Conservation (phyloP, 2,329 filamentous ascomycete species). For the Ophiocordyceps camponoti-leonardi region DNA sequence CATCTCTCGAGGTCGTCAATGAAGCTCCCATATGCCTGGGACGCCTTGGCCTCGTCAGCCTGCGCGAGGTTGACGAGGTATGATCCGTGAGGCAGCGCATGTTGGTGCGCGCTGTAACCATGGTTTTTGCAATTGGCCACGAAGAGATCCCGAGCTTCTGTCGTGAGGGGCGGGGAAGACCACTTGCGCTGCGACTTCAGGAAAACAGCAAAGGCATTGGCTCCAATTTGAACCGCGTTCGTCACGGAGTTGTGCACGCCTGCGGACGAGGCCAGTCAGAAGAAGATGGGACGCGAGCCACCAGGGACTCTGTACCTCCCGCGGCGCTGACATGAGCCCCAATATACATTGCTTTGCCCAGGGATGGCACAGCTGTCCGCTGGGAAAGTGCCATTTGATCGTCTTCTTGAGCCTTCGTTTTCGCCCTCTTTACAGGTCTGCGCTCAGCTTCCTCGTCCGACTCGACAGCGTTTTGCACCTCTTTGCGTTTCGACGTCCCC, state of each 20-base stretch:
- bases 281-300: too few relatives aligned
- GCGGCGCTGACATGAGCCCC: conserved; percentile 86
- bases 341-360: conserved; percentile 60
- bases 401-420: conserved; percentile 16
- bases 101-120: conserved; percentile 51
- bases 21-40: conserved; percentile 74
- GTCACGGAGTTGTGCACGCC: conserved; percentile 77
- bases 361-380: conserved; percentile 44
- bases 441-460: conserved; percentile 5
- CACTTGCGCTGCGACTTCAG: conserved; percentile 95
- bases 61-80: conserved; percentile 95
- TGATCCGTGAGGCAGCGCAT: conserved; percentile 80
- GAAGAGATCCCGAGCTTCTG: conserved; percentile 54
- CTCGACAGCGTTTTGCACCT: conserved; percentile 1
- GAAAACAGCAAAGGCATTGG: conserved; percentile 88
- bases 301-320: conserved; percentile 39
- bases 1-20: conserved; percentile 77
- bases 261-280: conserved; percentile 14
- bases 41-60: conserved; percentile 58
- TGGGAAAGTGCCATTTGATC: conserved; percentile 45
- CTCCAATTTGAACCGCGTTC: conserved; percentile 67
- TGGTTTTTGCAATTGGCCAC: conserved; percentile 48
- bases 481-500: background rate
- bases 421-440: conserved; percentile 25
- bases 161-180: conserved; percentile 61